A percentile compares a stretch with the other conserved stretches of the same genome.
phyloP scores from a whole-genome alignment of 75 land plant species.

The Pinus taeda region DNA sequence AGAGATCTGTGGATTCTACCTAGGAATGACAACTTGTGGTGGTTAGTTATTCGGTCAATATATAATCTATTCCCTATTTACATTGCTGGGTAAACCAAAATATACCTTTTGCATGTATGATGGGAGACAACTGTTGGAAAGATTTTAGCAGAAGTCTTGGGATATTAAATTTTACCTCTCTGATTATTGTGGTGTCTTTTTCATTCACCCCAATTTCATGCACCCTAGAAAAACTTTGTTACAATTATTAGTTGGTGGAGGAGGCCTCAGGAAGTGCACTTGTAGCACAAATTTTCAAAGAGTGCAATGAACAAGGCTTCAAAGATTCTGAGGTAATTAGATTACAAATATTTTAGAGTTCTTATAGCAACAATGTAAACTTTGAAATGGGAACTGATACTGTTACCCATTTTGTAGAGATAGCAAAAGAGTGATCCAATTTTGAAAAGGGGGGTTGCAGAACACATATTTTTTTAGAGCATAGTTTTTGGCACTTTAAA shows the following conservation, averaged over 20 bases:
- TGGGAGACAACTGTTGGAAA: constrained; percentile 96
- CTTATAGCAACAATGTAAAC: too few relatives aligned
- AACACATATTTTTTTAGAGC: too few relatives aligned
- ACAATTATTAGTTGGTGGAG: constrained; percentile 72
- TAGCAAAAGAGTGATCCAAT: too few relatives aligned
- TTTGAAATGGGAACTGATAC: too few relatives aligned
- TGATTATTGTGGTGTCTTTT: not conserved
- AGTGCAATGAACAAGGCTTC: too few relatives aligned
- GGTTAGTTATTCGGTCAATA: not conserved
- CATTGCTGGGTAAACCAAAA: not conserved
- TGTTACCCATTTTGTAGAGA: too few relatives aligned
- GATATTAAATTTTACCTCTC: constrained; percentile 27
- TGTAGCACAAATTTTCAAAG: constrained; percentile 14
- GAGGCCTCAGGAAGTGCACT: constrained; percentile 44
- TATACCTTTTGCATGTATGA: constrained; percentile 59
- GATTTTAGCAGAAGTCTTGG: constrained; percentile 64
- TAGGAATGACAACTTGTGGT: not conserved
- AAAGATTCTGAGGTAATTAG: constrained; percentile 18
- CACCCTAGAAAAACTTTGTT: not conserved
- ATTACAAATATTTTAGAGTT: not conserved
- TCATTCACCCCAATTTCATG: not conserved
- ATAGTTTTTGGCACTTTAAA: too few relatives aligned
- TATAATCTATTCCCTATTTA: not conserved
- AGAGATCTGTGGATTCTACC: not conserved
- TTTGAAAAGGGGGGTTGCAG: too few relatives aligned